phyloP scores from a whole-genome alignment of 495 filamentous ascomycete genomes.

The Penicillium manginii region DNA sequence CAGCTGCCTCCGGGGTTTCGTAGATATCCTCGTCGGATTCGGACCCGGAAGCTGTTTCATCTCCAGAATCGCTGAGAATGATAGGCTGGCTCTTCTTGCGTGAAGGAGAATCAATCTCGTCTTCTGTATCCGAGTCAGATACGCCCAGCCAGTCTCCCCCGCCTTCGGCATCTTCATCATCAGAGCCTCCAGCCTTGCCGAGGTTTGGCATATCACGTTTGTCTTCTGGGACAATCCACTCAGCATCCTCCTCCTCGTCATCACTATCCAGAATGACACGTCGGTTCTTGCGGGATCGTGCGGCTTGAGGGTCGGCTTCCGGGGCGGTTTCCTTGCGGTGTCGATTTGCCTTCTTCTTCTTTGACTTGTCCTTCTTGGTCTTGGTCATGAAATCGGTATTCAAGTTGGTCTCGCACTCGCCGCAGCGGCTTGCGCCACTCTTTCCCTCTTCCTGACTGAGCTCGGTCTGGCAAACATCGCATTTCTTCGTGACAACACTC shows the following conservation, averaged over 20 bases:
- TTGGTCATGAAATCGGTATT: conserved; percentile 42
- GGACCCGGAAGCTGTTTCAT: conserved; percentile 14
- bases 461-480: conserved; percentile 82
- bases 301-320: conserved; percentile 28
- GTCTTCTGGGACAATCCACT: conserved; percentile 74
- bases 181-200: conserved; percentile 77
- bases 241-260: conserved; percentile 64
- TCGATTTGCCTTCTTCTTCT: conserved; percentile 43
- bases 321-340: conserved; percentile 33
- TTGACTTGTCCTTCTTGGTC: conserved; percentile 50
- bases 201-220: conserved; percentile 60
- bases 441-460: conserved; percentile 61
- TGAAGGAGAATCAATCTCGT: conserved; percentile 43
- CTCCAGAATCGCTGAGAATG: conserved; percentile 24
- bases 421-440: conserved; percentile 66
- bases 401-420: conserved; percentile 73
- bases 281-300: conserved; percentile 54
- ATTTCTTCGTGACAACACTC: conserved; percentile 78
- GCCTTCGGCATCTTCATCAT: conserved; percentile 85
- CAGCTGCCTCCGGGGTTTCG: conserved; percentile 48
- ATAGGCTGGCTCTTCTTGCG: conserved; percentile 26
- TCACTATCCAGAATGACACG: conserved; percentile 64
- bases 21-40: conserved; percentile 45
- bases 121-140: conserved; percentile 61
- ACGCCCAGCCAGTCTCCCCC: conserved; percentile 77